Conservation (phyloP, 148 eudicot genomes). For the Pharnaceum exiguum region DNA sequence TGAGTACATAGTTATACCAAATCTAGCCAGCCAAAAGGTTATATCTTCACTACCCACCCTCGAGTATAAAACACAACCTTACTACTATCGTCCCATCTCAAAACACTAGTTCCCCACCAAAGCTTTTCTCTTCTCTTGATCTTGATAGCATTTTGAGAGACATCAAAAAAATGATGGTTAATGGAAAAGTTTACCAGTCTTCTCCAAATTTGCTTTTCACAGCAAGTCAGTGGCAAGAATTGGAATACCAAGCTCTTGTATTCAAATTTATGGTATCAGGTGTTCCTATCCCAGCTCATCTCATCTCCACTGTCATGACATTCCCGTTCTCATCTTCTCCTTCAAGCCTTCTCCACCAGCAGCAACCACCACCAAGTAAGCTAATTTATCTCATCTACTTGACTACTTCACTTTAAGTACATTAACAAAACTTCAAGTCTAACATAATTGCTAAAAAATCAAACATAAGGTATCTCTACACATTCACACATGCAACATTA, state of each 20-base stretch:
- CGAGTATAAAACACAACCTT: background rate
- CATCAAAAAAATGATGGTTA: constrained; percentile 8
- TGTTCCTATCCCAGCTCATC: constrained; percentile 36
- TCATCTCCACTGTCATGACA: constrained; percentile 26
- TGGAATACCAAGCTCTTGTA: constrained; percentile 33
- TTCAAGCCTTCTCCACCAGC: constrained; percentile 15
- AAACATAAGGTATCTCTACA: too few species aligned
- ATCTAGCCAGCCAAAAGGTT: background rate
- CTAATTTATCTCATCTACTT: background rate
- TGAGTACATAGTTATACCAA: too few species aligned
- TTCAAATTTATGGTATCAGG: constrained; percentile 35
- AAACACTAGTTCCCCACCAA: background rate
- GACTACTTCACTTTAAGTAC: background rate
- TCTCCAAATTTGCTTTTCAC: constrained; percentile 16
- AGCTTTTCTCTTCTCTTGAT: background rate
- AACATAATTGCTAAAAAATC: too few species aligned
- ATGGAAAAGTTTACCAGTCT: constrained; percentile 8
- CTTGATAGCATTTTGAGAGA: background rate
- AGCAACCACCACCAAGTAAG: constrained; percentile 19
- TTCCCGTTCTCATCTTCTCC: constrained; percentile 12
- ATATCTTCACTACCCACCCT: constrained; percentile 7
- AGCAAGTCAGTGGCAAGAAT: constrained; percentile 38
- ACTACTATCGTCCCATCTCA: too few species aligned
- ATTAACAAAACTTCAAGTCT: background rate
- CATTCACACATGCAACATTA: too few species aligned